A percentile compares a stretch with the other conserved stretches of the same genome.
phyloP scores from a whole-genome alignment of 208 protist genomes.

The Trypanosoma cruzi region DNA sequence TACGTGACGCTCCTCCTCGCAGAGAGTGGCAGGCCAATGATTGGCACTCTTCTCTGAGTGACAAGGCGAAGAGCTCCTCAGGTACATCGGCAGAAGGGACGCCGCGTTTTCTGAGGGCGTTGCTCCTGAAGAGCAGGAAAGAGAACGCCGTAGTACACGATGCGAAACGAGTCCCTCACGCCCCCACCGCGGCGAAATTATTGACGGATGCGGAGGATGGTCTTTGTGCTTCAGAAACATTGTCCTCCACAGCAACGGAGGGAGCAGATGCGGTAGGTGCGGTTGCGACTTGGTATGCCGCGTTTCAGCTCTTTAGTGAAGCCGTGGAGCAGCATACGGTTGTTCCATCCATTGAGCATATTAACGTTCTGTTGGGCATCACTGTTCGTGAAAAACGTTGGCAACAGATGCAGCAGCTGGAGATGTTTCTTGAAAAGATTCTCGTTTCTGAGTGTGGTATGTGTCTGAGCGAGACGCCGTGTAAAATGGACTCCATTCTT shows the following conservation, averaged over 20 bases:
- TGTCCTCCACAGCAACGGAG: too few relatives aligned
- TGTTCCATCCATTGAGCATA: constrained; percentile 64
- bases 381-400: constrained; percentile 55
- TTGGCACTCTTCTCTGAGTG: too few relatives aligned
- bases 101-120: constrained; percentile 3
- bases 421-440: constrained; percentile 57
- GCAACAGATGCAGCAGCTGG: constrained; percentile 43
- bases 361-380: constrained; percentile 67
- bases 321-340: constrained; percentile 55
- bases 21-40: neutral
- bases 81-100: neutral
- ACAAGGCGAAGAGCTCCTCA: neutral
- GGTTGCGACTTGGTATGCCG: constrained; percentile 35
- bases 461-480: constrained; percentile 25
- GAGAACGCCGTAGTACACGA: neutral
- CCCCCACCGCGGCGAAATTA: neutral
- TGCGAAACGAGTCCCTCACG: neutral
- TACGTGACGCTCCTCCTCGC: neutral
- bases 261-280: neutral
- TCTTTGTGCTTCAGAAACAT: too few relatives aligned
- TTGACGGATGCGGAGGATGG: neutral
- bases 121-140: constrained; percentile 19
- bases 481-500: neutral
- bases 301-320: constrained; percentile 59
- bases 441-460: constrained; percentile 37